phyloP scores from a whole-genome alignment of 129 eudicot species.

The Kitagawia praeruptora region DNA sequence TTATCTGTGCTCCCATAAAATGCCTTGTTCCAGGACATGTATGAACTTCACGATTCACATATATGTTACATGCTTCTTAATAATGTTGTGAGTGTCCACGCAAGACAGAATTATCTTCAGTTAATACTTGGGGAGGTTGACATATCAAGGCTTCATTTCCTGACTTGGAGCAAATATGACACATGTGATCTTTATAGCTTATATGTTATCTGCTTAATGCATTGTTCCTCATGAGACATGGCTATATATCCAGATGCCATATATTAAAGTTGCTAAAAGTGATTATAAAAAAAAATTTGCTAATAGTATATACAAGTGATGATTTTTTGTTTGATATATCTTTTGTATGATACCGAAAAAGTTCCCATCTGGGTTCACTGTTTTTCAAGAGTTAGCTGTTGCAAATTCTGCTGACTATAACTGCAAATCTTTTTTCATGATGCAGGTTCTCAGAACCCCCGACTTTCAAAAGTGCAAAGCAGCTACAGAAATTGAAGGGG shows the following conservation, averaged over 20 bases:
- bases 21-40: not conserved
- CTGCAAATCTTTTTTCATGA: not conserved
- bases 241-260: not conserved
- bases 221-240: not conserved
- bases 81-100: not conserved
- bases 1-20: not conserved
- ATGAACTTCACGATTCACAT: not conserved
- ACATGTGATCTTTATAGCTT: not conserved
- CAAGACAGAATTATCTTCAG: not conserved
- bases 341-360: not conserved
- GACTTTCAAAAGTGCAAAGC: conserved; percentile 14
- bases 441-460: conserved; percentile 22
- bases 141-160: not conserved
- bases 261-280: not conserved
- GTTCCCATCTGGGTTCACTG: not conserved
- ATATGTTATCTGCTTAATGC: not conserved
- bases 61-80: not conserved
- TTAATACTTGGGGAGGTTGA: not conserved
- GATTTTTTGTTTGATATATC: not conserved
- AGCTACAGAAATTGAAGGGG: conserved; percentile 13
- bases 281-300: not conserved
- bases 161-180: not conserved
- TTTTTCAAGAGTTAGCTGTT: not conserved
- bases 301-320: not conserved
- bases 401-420: not conserved